phyloP scores from a whole-genome alignment of 2,329 filamentous ascomycete species.

The Microcyclospora tardicrescens region DNA sequence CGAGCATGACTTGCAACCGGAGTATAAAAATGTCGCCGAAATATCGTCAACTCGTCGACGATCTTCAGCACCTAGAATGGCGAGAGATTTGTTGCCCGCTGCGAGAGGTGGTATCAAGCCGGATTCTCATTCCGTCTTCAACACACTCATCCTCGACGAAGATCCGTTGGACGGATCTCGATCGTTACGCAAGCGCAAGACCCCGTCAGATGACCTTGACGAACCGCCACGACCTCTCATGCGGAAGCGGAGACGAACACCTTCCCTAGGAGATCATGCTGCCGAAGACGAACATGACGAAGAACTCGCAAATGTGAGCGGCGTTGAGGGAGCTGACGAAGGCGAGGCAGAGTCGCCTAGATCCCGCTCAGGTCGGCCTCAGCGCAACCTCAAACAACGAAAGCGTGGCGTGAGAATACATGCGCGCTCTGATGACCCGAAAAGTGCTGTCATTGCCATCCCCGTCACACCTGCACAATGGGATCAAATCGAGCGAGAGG shows the following conservation, averaged over 20 bases:
- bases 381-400: constrained; percentile 40
- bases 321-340: constrained; percentile 12
- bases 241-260: constrained; percentile 30
- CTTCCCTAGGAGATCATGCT: constrained; percentile 22
- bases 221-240: constrained; percentile 22
- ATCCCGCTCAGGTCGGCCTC: constrained; percentile 36
- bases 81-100: constrained; percentile 53
- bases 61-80: constrained; percentile 53
- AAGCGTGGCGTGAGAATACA: constrained; percentile 21
- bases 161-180: constrained; percentile 66
- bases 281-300: constrained; percentile 10
- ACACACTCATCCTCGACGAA: constrained; percentile 56
- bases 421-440: constrained; percentile 19
- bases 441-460: constrained; percentile 42
- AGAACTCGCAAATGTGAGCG: constrained; percentile 4
- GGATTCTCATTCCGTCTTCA: constrained; percentile 66
- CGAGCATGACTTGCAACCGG: constrained; percentile 37
- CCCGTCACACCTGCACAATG: constrained; percentile 22
- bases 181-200: constrained; percentile 66
- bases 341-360: constrained; percentile 16
- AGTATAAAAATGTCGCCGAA: constrained; percentile 26
- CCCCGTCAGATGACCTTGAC: constrained; percentile 50
- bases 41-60: constrained; percentile 34
- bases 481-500: constrained; percentile 23
- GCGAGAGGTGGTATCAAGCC: constrained; percentile 51